Evolutionary conservation across 129 eudicot genomes (phyloP).

Genomic region (Silybum marianum): DNA sequence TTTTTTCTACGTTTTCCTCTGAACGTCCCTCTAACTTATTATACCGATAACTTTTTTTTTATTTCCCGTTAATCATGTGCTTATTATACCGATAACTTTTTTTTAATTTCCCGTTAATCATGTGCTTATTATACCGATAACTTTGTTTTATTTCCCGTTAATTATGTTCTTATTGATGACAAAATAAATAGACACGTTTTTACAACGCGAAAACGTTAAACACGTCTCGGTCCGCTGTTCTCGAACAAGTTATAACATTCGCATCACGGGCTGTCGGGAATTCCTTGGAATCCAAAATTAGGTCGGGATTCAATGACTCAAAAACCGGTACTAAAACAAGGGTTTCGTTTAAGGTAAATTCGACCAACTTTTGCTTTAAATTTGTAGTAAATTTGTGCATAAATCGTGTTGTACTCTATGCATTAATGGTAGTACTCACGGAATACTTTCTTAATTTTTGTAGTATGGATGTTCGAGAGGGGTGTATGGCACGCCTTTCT

Average conservation of each 20-base stretch:
- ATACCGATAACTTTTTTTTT: no score
- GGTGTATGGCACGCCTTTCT: conserved; percentile 81
- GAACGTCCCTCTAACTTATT: no score
- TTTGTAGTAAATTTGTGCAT: conserved; percentile 19
- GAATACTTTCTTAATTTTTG: conserved; percentile 6
- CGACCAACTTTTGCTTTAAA: background rate
- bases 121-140: no score
- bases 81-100: no score
- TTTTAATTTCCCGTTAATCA: no score
- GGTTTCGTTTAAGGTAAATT: conserved; percentile 77
- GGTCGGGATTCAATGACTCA: conserved; percentile 57
- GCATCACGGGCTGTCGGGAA: conserved; percentile 46
- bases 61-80: no score
- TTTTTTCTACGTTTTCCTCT: no score
- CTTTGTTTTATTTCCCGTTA: background rate
- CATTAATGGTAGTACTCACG: background rate
- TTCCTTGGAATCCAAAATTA: conserved; percentile 45
- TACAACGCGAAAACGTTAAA: conserved; percentile 59
- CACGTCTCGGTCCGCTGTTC: conserved; percentile 50
- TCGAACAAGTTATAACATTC: conserved; percentile 43
- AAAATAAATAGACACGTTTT: conserved; percentile 56
- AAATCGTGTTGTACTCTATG: background rate
- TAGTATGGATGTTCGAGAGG: conserved; percentile 95
- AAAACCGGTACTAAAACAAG: conserved; percentile 68
- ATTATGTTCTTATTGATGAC: background rate